Conservation (phyloP, 805 yeast species). For the Lipomyces chichibuensis region DNA sequence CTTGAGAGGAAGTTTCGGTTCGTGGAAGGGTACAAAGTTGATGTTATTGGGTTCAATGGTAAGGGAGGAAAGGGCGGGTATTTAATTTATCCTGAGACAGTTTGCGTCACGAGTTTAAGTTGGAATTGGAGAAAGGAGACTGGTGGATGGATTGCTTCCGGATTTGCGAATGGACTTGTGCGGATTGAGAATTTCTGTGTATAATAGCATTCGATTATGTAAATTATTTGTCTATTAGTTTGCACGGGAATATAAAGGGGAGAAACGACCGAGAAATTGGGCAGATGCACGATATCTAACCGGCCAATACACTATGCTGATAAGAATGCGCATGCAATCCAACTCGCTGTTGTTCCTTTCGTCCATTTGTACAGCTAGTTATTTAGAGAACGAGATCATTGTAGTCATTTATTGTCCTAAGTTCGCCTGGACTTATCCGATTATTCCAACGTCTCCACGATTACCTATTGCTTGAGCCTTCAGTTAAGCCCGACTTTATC, state of each 20-base stretch:
- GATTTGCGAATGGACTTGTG: slow-evolving; percentile 30
- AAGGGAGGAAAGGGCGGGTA: background rate
- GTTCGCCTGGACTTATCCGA: too few species aligned
- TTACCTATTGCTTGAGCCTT: too few species aligned
- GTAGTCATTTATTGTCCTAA: too few species aligned
- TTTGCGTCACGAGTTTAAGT: slow-evolving; percentile 16
- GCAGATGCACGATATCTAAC: background rate
- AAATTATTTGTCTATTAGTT: background rate
- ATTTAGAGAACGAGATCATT: too few species aligned
- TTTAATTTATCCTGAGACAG: slow-evolving; percentile 12
- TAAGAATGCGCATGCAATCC: too few species aligned
- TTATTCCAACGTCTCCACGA: too few species aligned
- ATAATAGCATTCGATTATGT: background rate
- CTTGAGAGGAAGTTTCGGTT: slow-evolving; percentile 18
- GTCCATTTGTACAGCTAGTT: too few species aligned
- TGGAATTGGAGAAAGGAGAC: slow-evolving; percentile 16
- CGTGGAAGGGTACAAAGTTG: slow-evolving; percentile 25
- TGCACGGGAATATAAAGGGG: background rate
- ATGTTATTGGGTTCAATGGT: background rate
- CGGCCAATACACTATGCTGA: too few species aligned
- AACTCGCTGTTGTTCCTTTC: too few species aligned
- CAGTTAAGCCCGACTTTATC: too few species aligned
- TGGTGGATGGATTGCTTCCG: slow-evolving; percentile 32
- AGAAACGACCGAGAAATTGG: background rate
- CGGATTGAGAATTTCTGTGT: slow-evolving; percentile 28